Evolutionary conservation across 1,139 yeast species (phyloP).

Genomic region (Protomyces macrosporus): DNA sequence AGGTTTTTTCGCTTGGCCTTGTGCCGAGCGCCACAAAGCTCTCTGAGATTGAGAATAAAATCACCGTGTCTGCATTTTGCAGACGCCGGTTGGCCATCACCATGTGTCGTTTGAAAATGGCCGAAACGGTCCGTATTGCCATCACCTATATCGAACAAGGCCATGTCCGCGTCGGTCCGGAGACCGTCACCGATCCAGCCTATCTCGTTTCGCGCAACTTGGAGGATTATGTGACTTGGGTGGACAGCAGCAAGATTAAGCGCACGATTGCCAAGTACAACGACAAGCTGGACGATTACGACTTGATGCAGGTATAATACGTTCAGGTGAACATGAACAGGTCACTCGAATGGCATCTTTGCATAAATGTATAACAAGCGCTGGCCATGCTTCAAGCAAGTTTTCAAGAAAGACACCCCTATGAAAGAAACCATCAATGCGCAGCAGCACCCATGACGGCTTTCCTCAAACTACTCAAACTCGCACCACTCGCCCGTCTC

Average conservation of each 20-base stretch:
- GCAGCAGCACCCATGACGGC: slow-evolving; percentile 7
- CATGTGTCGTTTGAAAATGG: slow-evolving; percentile 93
- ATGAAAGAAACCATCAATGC: not conserved
- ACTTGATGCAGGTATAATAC: slow-evolving; percentile 32
- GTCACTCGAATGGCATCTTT: too few relatives aligned
- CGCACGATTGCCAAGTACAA: slow-evolving; percentile 81
- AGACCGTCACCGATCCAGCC: slow-evolving; percentile 92
- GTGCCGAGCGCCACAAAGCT: slow-evolving; percentile 79
- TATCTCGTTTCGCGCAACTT: slow-evolving; percentile 77
- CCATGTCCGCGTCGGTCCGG: slow-evolving; percentile 95
- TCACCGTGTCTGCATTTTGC: slow-evolving; percentile 87
- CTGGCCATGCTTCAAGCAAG: not conserved
- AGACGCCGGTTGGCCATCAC: slow-evolving; percentile 90
- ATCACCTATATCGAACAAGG: slow-evolving; percentile 93
- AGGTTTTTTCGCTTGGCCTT: slow-evolving; percentile 81
- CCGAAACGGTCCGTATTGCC: slow-evolving; percentile 82
- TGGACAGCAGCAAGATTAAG: slow-evolving; percentile 87
- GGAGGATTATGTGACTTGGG: slow-evolving; percentile 98
- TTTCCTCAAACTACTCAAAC: slow-evolving; percentile 7
- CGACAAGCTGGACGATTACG: slow-evolving; percentile 50
- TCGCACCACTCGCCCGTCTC: not conserved
- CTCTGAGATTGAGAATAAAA: slow-evolving; percentile 85
- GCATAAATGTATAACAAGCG: not conserved
- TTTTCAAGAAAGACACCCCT: too few relatives aligned
- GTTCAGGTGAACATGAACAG: too few relatives aligned